Evolutionary conservation across 371 early-diverging fungal species (phyloP), one percentile per base, ranked within the genome.

Genomic region (Blakeslea trispora): DNA sequence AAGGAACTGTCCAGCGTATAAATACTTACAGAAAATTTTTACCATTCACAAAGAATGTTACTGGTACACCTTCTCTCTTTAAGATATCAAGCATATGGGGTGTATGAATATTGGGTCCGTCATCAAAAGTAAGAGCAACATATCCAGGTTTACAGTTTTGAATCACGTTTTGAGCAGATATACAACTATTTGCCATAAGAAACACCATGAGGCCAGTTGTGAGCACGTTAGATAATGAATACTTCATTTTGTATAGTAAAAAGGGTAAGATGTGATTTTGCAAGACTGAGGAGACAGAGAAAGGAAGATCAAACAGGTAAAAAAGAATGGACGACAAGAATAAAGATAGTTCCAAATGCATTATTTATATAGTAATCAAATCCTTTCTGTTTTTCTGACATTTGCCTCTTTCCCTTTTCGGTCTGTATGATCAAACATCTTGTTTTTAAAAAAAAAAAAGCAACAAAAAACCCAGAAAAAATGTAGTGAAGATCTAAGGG

Each of bases 21-120:
- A 44, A 45, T 18, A 64, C 54, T 50, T 64, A 65, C 61, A 66
- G 66, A 32, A 69, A 70, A 58, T 84, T 84, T n/a, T 76, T 31
- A 1, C 82, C 85, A 53, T 83, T 83, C 35, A 85, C 66, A 59
- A 79, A 85, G 68, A 85, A 85, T 3, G 85, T 85, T 13, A 79
- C 84, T 46, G 66, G 72, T 45, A 85, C 68, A n/a, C 58, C 55
- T 18, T 75, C 56, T 17, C 45, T 43, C 24, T 60, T 50, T 50
- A 85, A 57, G 14, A 59, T 52, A 8, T 63, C 61, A 24, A 80
- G 60, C 18, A 83, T 75, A 23, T 66, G 42, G 50, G 60, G 64
- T 14, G 83, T 78, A 50, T 63, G 75, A 3, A 61, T 31, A 43
- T 62, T 66, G 6, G 81, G 83, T 19, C 82, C 84, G 44, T 84